Conservation (phyloP, 768 basidiomycete genomes). For the Crassisporium funariophilum region DNA sequence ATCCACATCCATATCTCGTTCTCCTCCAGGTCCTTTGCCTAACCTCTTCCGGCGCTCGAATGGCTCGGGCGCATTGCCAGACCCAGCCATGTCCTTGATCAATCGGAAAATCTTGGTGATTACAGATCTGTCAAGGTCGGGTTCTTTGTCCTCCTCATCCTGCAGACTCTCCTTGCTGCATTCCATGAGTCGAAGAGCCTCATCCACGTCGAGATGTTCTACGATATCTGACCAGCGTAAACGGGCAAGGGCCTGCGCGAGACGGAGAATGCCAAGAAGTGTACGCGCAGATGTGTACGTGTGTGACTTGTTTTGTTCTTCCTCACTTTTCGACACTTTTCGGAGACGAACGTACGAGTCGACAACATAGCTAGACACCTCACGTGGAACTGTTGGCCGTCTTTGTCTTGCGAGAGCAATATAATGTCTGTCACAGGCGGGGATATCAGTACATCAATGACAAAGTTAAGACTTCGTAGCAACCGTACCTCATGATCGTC, state of each 20-base stretch:
- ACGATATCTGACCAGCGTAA: slow-evolving; percentile 84
- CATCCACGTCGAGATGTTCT: slow-evolving; percentile 87
- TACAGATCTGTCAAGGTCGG: slow-evolving; percentile 74
- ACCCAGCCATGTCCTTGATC: slow-evolving; percentile 81
- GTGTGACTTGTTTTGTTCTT: slow-evolving; percentile 84
- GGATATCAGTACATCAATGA: too few relatives aligned
- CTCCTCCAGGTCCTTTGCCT: slow-evolving; percentile 69
- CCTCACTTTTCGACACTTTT: slow-evolving; percentile 90
- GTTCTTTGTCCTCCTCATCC: slow-evolving; percentile 73
- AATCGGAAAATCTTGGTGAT: slow-evolving; percentile 87
- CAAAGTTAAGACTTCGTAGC: background rate
- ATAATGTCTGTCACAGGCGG: slow-evolving; percentile 67
- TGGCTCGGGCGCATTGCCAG: slow-evolving; percentile 39
- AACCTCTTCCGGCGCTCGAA: slow-evolving; percentile 46
- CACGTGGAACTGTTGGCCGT: slow-evolving; percentile 86
- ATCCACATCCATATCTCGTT: slow-evolving; percentile 71
- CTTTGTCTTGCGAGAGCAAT: slow-evolving; percentile 89
- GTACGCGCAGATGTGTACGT: slow-evolving; percentile 97
- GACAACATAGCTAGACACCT: slow-evolving; percentile 91
- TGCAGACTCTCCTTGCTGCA: slow-evolving; percentile 91
- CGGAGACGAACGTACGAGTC: slow-evolving; percentile 95
- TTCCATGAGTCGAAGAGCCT: slow-evolving; percentile 95
- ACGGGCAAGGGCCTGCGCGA: slow-evolving; percentile 93
- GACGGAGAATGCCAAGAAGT: slow-evolving; percentile 89
- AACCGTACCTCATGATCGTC: slow-evolving; percentile 76